Base-by-base conservation (phyloP, 1,139 yeast genomes). In the Yamadazyma siamensis region DNA sequence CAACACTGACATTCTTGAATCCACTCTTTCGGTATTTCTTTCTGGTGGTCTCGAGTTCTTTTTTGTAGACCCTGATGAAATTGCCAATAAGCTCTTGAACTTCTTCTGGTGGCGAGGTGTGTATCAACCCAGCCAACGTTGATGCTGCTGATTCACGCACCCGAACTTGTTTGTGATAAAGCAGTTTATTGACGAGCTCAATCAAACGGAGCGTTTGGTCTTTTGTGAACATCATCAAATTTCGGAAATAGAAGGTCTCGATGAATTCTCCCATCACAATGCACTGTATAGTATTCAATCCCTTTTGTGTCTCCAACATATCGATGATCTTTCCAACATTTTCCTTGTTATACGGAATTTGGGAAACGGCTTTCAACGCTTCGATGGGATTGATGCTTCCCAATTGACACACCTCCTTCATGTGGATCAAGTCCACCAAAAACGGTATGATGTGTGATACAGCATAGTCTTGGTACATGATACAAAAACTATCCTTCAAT, bases 391-490 rank as follows among this genome's bases (percentile, higher is more conserved):
- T 71, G 21, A 83, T 61, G 31, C 75, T 74, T 0, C 89, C 82
- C 38, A 89, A 71, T 39, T 80, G 83, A 47, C 89, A 81, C 14
- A 87, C 88, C 43, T 91, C 97, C 41, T 88, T 80, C 64, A 85
- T 71, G 31, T 72, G 72, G 34, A 80, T 75, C 34, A 88, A 61
- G 18, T 72, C 68, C 44, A 87, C 63, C 39, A 87, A 61, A 40
- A 86, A 81, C 11, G 96, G 96, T 2, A 87, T 60, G 27, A 89
- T 68, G 33, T 73, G 60, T 2, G 44, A 37, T n/a, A 51, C 61
- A 7, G 59, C 61, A 33, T 49, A 54, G 14, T 49, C 50, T 31
- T 70, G 68, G 31, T 77, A 54, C 28, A 67, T 51, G 0, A 55
- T 46, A 1, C 73, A 61, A 16, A 61, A 54, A 26, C 74, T 64